Evolutionary conservation across 306 rosid genomes (phyloP), one percentile per base, ranked within the genome.

Genomic region (Aeschynomene evenia): DNA sequence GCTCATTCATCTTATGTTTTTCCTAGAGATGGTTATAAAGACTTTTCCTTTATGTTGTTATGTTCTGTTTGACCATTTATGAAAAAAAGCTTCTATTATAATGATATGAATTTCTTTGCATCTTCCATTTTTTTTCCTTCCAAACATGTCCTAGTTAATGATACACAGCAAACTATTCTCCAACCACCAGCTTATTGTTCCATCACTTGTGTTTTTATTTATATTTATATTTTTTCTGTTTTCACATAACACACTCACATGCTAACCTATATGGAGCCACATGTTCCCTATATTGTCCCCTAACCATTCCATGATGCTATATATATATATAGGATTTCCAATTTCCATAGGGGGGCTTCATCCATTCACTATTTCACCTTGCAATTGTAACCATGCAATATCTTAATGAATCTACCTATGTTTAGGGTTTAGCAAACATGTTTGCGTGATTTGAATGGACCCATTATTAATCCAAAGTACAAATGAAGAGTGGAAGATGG

Each of bases 31-130:
- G 64, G 53, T 66, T 78, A n/a, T n/a, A 1, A 36, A 45, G 75
- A 39, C 55, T 48, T 37, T 34, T 68, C 72, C 80, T 79, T 54
- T 72, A 26, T 68, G 80, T 81, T 52, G 59, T 76, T 76, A 52
- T 39, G 18, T 79, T 79, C 73, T 66, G 24, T 81, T 79, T 78
- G 86, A 81, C 86, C 80, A 68, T 37, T 68, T 53, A 67, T 40
- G 48, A 72, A 76, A 72, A 76, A 63, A 73, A 26, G 62, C 33
- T 31, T 68, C 54, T 51, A 40, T 56, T 55, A 63, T 37, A 39
- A 61, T 62, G 29, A 62, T 67, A 63, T 52, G 31, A 26, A 16
- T 45, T 74, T 61, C 66, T 31, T 53, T 31, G 20, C n/a, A 23
- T 29, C 52, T 33, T 39, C 9, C 10, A n/a, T n/a, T 23, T 58